Base-by-base conservation (phyloP, 2,329 filamentous ascomycete genomes). In the Paracorniculantispora psalliotae region DNA sequence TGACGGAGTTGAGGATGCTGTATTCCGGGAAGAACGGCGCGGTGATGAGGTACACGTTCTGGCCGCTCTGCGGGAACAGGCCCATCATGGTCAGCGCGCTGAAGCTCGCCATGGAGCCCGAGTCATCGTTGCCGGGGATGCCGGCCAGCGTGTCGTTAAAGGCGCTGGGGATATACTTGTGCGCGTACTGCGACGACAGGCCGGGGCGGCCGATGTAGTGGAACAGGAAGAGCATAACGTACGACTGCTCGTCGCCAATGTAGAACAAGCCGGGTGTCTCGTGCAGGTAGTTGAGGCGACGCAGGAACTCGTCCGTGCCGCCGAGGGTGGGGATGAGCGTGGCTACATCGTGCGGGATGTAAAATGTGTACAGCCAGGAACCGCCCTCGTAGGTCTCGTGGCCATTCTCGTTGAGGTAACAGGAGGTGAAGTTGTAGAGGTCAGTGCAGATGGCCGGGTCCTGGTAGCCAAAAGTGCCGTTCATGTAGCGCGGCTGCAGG, bases 361-460 rank as follows among this genome's bases (percentile, higher is more conserved):
- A 72, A 57, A 91, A 92, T 19, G 84, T 84, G 71, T 92, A 92
- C 48, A 89, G 81, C 88, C 88, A 91, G 0, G 81, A 75, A 59
- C 82, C 86, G 2, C 83, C 86, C 69, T 91, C 88, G 64, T 90
- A 91, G 0, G 87, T 90, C 69, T 67, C 66, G 48, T 68, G 66
- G 7, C 64, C 68, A 25, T 61, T 51, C 1, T 64, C 59, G 51
- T 68, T 66, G 21, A 69, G 62, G 60, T 68, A 68, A 55, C 67
- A 69, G 3, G 72, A 73, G 61, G 78, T 76, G 56, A 77, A 77
- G 66, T 79, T 80, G 68, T 76, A 79, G 25, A 70, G 67, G 63
- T 75, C 72, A 6, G 66, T 67, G 53, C 67, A 69, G 17, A 67
- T 63, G 3, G 67, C 60, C 0, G 88, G 86, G 66, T 88, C 83